Evolutionary conservation across 352 stramenopile species (phyloP).

Genomic region (Bremia lactucae): DNA sequence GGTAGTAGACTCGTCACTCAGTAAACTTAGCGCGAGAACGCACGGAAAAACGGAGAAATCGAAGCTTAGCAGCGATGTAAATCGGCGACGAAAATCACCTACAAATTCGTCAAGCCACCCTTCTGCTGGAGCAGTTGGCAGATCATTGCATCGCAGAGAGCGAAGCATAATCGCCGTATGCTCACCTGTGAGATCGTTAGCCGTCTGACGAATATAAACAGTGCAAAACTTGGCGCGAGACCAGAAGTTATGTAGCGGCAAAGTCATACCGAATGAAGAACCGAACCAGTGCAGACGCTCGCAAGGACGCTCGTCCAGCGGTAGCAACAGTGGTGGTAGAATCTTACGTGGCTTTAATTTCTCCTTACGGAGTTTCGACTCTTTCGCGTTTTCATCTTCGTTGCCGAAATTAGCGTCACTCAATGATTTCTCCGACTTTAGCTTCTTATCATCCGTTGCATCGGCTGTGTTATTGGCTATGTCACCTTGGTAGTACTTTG

Average conservation of each 20-base stretch:
- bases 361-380: conserved; percentile 53
- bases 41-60: conserved; percentile 89
- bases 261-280: conserved; percentile 96
- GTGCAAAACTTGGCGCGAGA: conserved; percentile 88
- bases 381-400: conserved; percentile 35
- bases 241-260: conserved; percentile 97
- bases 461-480: conserved; percentile 48
- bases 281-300: conserved; percentile 97
- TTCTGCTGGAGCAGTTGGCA: conserved; percentile 59
- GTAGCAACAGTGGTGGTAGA: conserved; percentile 93
- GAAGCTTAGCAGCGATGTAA: conserved; percentile 90
- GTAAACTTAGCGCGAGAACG: conserved; percentile 84
- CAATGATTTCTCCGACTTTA: conserved; percentile 20
- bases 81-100: conserved; percentile 88
- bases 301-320: conserved; percentile 88
- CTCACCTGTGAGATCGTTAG: conserved; percentile 99
- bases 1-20: conserved; percentile 53
- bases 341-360: conserved; percentile 94
- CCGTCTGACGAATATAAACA: conserved; percentile 97
- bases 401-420: conserved; percentile 13
- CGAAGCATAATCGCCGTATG: conserved; percentile 92
- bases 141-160: conserved; percentile 58
- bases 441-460: conserved; percentile 23
- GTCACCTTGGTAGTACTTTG: conserved; percentile 97
- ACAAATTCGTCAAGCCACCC: conserved; percentile 93